These are phyloP conservation scores for Fomitopsis schrenkii DNA, from an alignment of 1,284 basidiomycete genomes.

Conservation along the genomic window DNA sequence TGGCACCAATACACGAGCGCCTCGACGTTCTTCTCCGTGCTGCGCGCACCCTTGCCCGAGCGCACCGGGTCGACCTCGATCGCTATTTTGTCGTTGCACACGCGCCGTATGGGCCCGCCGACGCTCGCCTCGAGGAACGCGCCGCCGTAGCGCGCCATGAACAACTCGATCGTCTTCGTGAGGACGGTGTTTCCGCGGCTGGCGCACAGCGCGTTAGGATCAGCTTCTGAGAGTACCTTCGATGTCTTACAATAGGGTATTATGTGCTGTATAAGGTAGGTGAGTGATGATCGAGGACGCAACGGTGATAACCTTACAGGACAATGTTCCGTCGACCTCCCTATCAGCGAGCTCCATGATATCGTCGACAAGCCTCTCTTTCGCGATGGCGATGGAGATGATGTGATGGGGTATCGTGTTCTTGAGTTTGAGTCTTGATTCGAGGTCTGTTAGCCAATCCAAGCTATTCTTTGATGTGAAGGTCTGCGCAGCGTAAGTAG, in stretches of 20 bases:
- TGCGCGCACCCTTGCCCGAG: slow-evolving; percentile 52
- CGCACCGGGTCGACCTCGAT: slow-evolving; percentile 78
- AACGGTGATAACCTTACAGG: slow-evolving; percentile 20
- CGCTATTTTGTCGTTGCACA: slow-evolving; percentile 65
- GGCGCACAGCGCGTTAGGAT: neutral
- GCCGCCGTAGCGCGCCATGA: slow-evolving; percentile 73
- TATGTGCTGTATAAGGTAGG: slow-evolving; percentile 23
- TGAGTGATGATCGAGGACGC: neutral
- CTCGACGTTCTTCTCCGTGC: slow-evolving; percentile 66
- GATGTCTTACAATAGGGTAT: slow-evolving; percentile 48
- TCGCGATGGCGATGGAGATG: slow-evolving; percentile 65
- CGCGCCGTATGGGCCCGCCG: slow-evolving; percentile 59
- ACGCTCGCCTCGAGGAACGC: slow-evolving; percentile 75
- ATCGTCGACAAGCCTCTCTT: slow-evolving; percentile 58
- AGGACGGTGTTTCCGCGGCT: slow-evolving; percentile 73
- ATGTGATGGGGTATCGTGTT: slow-evolving; percentile 50
- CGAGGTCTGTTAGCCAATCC: slow-evolving; percentile 72
- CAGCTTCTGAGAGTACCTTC: neutral
- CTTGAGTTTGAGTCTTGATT: slow-evolving; percentile 60
- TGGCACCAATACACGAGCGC: slow-evolving; percentile 71
- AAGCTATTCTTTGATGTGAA: slow-evolving; percentile 63
- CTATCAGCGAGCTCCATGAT: slow-evolving; percentile 61
- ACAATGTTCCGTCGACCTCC: slow-evolving; percentile 57
- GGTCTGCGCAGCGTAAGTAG: slow-evolving; percentile 35
- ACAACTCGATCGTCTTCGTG: slow-evolving; percentile 77